Evolutionary conservation across 176 grass and related monocot genomes (phyloP).

Genomic region (Phyllostachys edulis): DNA sequence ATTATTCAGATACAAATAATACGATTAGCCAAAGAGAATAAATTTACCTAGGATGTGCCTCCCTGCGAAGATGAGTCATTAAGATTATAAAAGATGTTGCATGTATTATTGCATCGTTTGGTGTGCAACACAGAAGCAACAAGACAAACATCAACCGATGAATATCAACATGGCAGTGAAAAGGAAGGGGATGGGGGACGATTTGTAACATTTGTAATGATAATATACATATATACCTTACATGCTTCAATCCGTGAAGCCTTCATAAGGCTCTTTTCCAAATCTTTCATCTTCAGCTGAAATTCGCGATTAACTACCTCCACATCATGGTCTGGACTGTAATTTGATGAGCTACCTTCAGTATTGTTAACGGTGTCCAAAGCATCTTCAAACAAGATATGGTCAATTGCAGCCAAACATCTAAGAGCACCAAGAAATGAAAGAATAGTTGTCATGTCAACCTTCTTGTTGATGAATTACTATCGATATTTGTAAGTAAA

Average conservation of each 20-base stretch:
- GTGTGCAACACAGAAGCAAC: not conserved
- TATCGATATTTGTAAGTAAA: too few species aligned
- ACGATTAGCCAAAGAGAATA: not conserved
- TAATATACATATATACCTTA: not conserved
- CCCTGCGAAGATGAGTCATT: not conserved
- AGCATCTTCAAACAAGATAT: slow-evolving; percentile 20
- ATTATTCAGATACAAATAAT: not conserved
- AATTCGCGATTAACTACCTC: not conserved
- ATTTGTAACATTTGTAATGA: too few species aligned
- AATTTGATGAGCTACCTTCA: not conserved
- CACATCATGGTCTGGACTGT: not conserved
- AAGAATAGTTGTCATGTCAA: not conserved
- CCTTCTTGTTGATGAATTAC: not conserved
- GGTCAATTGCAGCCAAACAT: not conserved
- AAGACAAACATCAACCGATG: not conserved
- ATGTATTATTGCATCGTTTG: not conserved
- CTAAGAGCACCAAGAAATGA: not conserved
- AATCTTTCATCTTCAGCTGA: not conserved
- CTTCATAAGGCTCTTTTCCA: not conserved
- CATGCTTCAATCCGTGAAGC: not conserved
- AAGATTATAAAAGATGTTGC: not conserved
- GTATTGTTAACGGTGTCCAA: not conserved
- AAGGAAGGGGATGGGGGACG: not conserved
- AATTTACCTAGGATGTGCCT: not conserved
- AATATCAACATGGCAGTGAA: not conserved